Evolutionary conservation across 345 rosid genomes (phyloP), one percentile per base, ranked within the genome.

Genomic region (Rhizophora apiculata): DNA sequence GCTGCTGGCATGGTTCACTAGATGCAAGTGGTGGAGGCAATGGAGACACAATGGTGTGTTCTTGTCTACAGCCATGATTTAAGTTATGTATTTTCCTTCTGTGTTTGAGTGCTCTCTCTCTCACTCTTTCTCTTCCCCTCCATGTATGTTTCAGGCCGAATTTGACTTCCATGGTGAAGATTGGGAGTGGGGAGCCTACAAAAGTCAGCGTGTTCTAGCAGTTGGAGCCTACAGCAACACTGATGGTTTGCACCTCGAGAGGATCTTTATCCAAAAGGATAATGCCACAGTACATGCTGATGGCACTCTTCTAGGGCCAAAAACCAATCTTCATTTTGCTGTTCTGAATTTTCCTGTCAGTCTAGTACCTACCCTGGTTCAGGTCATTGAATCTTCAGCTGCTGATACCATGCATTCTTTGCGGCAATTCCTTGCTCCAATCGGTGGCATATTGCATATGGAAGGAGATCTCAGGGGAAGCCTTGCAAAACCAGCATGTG

Each of bases 11-110:
- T 81, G 96, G 96, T 71, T 95, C 97, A 63, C 84, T 95, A 69
- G 99, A 88, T 80, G 97, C 99, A 65, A 91, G 96, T 76, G 99
- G 99, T 70, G 99, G 99, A 83, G 99, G 96, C 87, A 91, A 95
- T 76, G 99, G 99, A 57, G 99, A 95, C 79, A 95, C 97, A 37
- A 85, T 86, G 93, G 99, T 95, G 82, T 58, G 27, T 36, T 69
- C 62, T 79, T 72, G 36, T 55, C 18, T 61, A 24, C 26, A 24
- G 59, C 51, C 71, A 65, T 34, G 21, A 62, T 36, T 60, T 62
- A 27, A 49, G 22, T 27, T 58, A 8, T 15, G 20, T 32, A 2
- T 55, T 43, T 63, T 16, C 18, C 8, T 7, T 22, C 20, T 10
- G 18, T 49, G 11, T 54, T 46, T 26, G 20, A 24, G 26, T 21